phyloP scores from a whole-genome alignment of 2,329 filamentous ascomycete species.

The Alternaria rosae region DNA sequence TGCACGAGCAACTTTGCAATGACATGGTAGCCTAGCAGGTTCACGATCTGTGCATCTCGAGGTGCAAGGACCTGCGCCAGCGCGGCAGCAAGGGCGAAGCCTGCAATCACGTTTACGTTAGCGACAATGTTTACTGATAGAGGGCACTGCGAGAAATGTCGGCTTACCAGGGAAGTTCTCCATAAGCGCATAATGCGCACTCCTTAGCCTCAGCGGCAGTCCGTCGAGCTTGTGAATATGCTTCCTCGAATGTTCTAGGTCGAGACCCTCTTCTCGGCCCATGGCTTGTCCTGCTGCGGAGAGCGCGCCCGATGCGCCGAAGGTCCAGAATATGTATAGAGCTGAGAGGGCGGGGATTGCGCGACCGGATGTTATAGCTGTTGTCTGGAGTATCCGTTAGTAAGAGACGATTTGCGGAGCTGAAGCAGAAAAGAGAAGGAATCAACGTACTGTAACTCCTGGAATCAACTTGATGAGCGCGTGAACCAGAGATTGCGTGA shows the following conservation, averaged over 20 bases:
- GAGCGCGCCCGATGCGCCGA: slow-evolving; percentile 28
- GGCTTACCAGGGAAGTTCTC: slow-evolving; percentile 32
- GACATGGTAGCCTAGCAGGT: slow-evolving; percentile 30
- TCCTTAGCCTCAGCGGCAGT: slow-evolving; percentile 27
- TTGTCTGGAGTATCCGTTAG: slow-evolving; percentile 1
- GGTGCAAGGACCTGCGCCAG: slow-evolving; percentile 30
- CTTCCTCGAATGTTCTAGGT: slow-evolving; percentile 27
- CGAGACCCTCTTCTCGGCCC: slow-evolving; percentile 24
- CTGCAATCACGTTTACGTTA: neutral
- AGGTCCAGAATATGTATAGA: slow-evolving; percentile 33
- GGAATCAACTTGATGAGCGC: slow-evolving; percentile 31
- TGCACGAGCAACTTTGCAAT: slow-evolving; percentile 32
- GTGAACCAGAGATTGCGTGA: slow-evolving; percentile 29
- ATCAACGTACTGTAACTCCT: slow-evolving; percentile 23
- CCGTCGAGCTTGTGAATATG: slow-evolving; percentile 20
- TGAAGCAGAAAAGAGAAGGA: no score
- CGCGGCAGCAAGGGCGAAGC: slow-evolving; percentile 30
- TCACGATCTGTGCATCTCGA: slow-evolving; percentile 31
- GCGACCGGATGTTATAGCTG: slow-evolving; percentile 28
- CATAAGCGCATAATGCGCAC: slow-evolving; percentile 32
- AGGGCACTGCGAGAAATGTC: neutral
- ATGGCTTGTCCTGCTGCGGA: slow-evolving; percentile 34
- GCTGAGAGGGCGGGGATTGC: slow-evolving; percentile 32
- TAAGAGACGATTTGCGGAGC: neutral
- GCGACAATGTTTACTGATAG: neutral